Conservation (phyloP, 2,329 filamentous ascomycete genomes). For the Cercospora nicotianae region DNA sequence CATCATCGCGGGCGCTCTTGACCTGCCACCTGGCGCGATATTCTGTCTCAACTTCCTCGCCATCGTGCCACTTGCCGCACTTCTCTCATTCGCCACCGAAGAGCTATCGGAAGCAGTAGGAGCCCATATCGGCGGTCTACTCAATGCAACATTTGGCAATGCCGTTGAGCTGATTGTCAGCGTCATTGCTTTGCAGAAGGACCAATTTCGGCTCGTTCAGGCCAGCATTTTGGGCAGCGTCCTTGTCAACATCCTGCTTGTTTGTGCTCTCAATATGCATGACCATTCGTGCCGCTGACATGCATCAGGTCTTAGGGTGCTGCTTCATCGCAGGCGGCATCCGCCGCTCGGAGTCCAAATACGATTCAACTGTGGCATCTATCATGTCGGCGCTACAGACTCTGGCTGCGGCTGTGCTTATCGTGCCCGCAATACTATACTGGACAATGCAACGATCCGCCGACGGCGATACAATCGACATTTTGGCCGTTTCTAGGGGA, state of each 20-base stretch:
- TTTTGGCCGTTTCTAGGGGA: conserved; percentile 53
- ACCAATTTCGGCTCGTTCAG: conserved; percentile 91
- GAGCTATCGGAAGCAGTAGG: conserved; percentile 71
- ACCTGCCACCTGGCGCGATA: conserved; percentile 65
- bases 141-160: conserved; percentile 80
- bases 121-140: conserved; percentile 70
- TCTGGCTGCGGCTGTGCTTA: conserved; percentile 53
- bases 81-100: conserved; percentile 75
- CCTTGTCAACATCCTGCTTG: conserved; percentile 86
- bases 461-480: conserved; percentile 44
- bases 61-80: conserved; percentile 71
- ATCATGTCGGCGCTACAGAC: conserved; percentile 66
- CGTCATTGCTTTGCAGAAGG: conserved; percentile 80
- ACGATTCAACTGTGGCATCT: conserved; percentile 73
- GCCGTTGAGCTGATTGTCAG: conserved; percentile 82
- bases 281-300: neutral
- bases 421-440: conserved; percentile 56
- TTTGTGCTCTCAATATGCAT: conserved; percentile 41
- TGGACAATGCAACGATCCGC: conserved; percentile 44
- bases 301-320: conserved; percentile 45
- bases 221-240: conserved; percentile 97
- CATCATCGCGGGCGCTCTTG: conserved; percentile 62
- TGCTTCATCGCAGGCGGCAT: conserved; percentile 54
- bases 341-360: conserved; percentile 49
- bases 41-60: conserved; percentile 79